Conservation (phyloP, 768 basidiomycete species). For the Suillus weaverae region DNA sequence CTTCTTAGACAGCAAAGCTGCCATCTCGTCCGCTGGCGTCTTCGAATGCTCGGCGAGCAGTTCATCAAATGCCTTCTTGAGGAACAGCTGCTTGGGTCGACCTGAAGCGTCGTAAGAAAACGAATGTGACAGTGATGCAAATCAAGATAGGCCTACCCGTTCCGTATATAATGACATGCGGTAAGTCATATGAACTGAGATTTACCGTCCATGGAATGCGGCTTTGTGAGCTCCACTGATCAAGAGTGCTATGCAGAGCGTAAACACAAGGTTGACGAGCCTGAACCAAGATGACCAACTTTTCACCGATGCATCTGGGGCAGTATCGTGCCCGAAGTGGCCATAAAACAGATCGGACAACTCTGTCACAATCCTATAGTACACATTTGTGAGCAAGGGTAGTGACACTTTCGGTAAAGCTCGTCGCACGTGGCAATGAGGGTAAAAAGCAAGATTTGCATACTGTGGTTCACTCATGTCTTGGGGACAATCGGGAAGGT, state of each 20-base stretch:
- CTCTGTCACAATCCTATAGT: background rate
- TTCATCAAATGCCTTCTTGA: background rate
- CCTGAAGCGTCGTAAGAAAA: background rate
- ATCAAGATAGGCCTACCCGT: background rate
- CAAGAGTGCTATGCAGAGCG: background rate
- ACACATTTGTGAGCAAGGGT: background rate
- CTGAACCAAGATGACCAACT: background rate
- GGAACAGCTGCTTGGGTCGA: background rate
- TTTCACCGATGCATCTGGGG: background rate
- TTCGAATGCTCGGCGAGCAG: background rate
- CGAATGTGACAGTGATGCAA: background rate
- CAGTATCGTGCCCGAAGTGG: constrained; percentile 3
- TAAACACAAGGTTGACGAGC: background rate
- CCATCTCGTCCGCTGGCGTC: background rate
- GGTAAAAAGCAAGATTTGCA: constrained; percentile 42
- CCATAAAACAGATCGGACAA: constrained; percentile 4
- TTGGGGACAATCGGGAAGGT: constrained; percentile 42
- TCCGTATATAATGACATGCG: background rate
- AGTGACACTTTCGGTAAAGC: background rate
- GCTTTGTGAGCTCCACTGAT: background rate
- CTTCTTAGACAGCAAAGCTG: background rate
- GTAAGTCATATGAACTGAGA: background rate
- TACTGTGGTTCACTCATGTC: constrained; percentile 48
- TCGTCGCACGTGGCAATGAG: constrained; percentile 2
- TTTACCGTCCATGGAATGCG: background rate